Percentiles rank a stretch among this genome's conserved stretches.
phyloP scores from a whole-genome alignment of 2,329 filamentous ascomycete species.

The Emergomyces orientalis region DNA sequence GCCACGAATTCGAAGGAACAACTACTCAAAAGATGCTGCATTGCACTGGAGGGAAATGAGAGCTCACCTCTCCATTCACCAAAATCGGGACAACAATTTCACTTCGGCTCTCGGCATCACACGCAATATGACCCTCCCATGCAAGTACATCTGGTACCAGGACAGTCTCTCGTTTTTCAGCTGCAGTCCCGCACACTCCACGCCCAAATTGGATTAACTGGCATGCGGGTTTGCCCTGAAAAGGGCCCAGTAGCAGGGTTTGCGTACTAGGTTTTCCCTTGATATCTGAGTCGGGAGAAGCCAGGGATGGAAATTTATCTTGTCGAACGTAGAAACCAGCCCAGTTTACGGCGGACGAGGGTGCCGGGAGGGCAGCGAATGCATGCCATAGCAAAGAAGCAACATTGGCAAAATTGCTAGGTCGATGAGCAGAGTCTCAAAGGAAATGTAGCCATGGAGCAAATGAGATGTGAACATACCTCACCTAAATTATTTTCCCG shows the following conservation, averaged over 20 bases:
- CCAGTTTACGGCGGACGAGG: slow-evolving; percentile 41
- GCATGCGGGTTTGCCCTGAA: slow-evolving; percentile 42
- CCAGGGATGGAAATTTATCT: slow-evolving; percentile 32
- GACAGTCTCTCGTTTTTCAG: slow-evolving; percentile 30
- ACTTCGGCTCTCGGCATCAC: slow-evolving; percentile 40
- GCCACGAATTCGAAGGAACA: background rate
- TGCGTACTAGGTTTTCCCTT: slow-evolving; percentile 15
- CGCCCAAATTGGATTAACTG: slow-evolving; percentile 39
- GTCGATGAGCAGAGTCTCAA: background rate
- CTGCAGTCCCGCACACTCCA: slow-evolving; percentile 41
- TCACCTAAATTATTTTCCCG: slow-evolving; percentile 20
- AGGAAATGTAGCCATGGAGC: background rate
- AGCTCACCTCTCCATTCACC: slow-evolving; percentile 31
- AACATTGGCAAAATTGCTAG: slow-evolving; percentile 40
- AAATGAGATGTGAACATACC: slow-evolving; percentile 18
- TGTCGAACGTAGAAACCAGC: slow-evolving; percentile 40
- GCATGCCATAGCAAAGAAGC: slow-evolving; percentile 43
- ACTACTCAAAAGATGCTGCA: background rate
- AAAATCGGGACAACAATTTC: slow-evolving; percentile 43
- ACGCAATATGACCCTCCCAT: slow-evolving; percentile 43
- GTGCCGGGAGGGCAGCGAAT: slow-evolving; percentile 35
- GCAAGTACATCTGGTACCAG: slow-evolving; percentile 36
- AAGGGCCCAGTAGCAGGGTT: slow-evolving; percentile 38
- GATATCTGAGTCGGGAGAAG: slow-evolving; percentile 14
- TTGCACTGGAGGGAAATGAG: background rate